These are phyloP conservation scores for Xylariales sp. DNA, from an alignment of 2,329 filamentous ascomycete species.

Conservation along the genomic window DNA sequence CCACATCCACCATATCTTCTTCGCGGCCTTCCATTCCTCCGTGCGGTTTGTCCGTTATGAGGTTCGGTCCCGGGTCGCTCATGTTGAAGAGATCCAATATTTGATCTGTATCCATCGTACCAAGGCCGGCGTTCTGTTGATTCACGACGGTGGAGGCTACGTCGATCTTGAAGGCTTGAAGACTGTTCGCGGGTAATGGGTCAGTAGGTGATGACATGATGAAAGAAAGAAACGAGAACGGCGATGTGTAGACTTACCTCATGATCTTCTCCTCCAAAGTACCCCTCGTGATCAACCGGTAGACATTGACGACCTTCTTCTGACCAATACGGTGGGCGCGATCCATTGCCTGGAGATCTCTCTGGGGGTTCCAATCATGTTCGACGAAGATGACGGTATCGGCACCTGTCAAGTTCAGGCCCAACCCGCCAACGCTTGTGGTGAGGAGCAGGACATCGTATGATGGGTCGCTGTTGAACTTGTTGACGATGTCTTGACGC, in stretches of 20 bases:
- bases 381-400: conserved; percentile 99
- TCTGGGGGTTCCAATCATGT: conserved; percentile 99
- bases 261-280: conserved; percentile 98
- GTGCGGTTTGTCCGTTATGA: conserved; percentile 57
- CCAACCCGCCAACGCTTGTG: conserved; percentile 89
- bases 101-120: conserved; percentile 94
- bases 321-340: conserved; percentile 96
- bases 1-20: conserved; percentile 88
- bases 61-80: conserved; percentile 67
- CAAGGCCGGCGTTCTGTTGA: conserved; percentile 92
- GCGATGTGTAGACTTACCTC: conserved; percentile 32
- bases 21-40: conserved; percentile 58
- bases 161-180: conserved; percentile 99
- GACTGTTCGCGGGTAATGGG: too few relatives aligned
- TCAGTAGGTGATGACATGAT: too few relatives aligned
- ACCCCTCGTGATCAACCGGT: conserved; percentile 90
- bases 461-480: conserved; percentile 95
- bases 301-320: conserved; percentile 99
- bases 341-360: conserved; percentile 98
- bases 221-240: background rate
- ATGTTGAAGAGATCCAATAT: conserved; percentile 95
- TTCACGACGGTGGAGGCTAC: conserved; percentile 97
- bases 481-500: conserved; percentile 96
- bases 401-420: conserved; percentile 90
- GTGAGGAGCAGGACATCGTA: conserved; percentile 93